These are phyloP conservation scores for Curvularia hawaiiensis DNA, from an alignment of 2,329 filamentous ascomycete species.

Conservation along the genomic window DNA sequence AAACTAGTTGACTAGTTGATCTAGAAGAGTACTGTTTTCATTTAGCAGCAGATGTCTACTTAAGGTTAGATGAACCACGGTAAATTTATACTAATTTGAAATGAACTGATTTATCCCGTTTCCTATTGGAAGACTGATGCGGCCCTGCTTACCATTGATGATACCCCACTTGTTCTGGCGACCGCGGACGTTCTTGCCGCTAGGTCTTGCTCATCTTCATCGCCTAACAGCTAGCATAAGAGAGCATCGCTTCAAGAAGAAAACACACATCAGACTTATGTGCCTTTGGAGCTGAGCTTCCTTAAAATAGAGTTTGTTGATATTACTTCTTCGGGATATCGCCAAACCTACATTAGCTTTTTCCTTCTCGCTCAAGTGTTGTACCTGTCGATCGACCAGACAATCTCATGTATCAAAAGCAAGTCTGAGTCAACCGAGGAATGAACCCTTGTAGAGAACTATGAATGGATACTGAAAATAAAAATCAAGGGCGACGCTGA, in stretches of 20 bases:
- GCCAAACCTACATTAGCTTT: not conserved
- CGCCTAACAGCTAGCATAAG: not conserved
- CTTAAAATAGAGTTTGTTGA: not conserved
- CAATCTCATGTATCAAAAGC: not conserved
- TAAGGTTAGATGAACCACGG: too few relatives aligned
- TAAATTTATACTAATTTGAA: too few relatives aligned
- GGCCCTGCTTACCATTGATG: constrained; percentile 68
- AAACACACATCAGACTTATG: not conserved
- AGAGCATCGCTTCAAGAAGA: not conserved
- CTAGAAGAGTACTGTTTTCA: too few relatives aligned
- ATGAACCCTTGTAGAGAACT: not conserved
- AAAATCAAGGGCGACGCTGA: not conserved
- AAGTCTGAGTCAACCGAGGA: not conserved
- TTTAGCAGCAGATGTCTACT: too few relatives aligned
- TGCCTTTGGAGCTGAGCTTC: not conserved
- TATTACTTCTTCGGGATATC: not conserved
- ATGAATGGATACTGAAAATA: not conserved
- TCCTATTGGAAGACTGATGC: not conserved
- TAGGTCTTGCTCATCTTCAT: not conserved
- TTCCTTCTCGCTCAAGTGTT: not conserved
- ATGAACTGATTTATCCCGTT: not conserved
- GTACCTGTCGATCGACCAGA: not conserved
- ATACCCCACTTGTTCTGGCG: too few relatives aligned
- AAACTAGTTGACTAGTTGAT: too few relatives aligned
- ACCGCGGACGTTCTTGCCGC: too few relatives aligned